Evolutionary conservation across 352 stramenopile genomes (phyloP).

Genomic region (Pythium insidiosum): DNA sequence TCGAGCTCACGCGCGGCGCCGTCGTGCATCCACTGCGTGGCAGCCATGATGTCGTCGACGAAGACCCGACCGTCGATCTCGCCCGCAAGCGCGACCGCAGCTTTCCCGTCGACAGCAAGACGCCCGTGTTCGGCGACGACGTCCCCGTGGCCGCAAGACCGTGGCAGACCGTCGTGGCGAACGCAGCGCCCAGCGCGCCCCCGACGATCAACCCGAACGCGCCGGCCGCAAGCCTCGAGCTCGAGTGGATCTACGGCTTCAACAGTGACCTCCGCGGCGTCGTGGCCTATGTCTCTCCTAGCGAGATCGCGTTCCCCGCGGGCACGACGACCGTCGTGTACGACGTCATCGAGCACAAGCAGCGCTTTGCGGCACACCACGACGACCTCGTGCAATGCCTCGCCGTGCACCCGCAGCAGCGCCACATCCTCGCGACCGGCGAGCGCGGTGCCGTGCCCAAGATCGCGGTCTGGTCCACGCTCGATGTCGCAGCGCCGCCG

Average conservation of each 20-base stretch:
- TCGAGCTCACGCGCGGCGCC: slow-evolving; percentile 14
- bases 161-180: slow-evolving; percentile 57
- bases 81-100: slow-evolving; percentile 34
- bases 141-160: slow-evolving; percentile 23
- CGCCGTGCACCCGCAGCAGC: slow-evolving; percentile 41
- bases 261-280: slow-evolving; percentile 58
- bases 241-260: slow-evolving; percentile 79
- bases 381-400: slow-evolving; percentile 48
- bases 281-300: slow-evolving; percentile 52
- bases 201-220: slow-evolving; percentile 38
- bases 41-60: not conserved
- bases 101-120: slow-evolving; percentile 35
- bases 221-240: slow-evolving; percentile 47
- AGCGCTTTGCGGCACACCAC: slow-evolving; percentile 59
- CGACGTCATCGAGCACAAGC: slow-evolving; percentile 60
- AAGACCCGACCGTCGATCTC: not conserved
- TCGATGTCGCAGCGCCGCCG: slow-evolving; percentile 23
- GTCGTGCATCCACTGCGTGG: not conserved
- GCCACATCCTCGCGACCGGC: slow-evolving; percentile 41
- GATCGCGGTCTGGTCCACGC: slow-evolving; percentile 59
- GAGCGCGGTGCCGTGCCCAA: slow-evolving; percentile 51
- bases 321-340: slow-evolving; percentile 59
- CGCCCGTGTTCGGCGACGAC: slow-evolving; percentile 24
- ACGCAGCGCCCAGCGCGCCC: slow-evolving; percentile 45
- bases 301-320: slow-evolving; percentile 57